These are phyloP conservation scores for Trypanosoma platydactyli DNA, from an alignment of 208 protist species.

Conservation along the genomic window DNA sequence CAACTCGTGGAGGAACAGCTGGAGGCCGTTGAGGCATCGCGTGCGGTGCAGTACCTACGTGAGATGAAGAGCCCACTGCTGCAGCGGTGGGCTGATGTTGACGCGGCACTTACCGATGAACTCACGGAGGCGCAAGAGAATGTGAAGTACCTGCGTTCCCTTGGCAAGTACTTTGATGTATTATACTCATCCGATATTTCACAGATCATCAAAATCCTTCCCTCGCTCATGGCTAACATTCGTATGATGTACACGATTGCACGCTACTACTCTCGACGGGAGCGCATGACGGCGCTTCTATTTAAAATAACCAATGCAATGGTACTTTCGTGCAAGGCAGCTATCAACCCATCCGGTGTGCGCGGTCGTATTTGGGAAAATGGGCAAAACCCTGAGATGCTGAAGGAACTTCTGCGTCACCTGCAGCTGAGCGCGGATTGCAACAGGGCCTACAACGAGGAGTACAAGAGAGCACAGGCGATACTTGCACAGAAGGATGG, in stretches of 20 bases:
- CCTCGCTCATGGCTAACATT: constrained; percentile 95
- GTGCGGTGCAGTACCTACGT: constrained; percentile 90
- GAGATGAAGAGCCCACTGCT: constrained; percentile 81
- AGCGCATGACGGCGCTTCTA: constrained; percentile 96
- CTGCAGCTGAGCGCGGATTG: constrained; percentile 90
- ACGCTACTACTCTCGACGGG: constrained; percentile 94
- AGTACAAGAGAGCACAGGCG: constrained; percentile 92
- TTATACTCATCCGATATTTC: constrained; percentile 92
- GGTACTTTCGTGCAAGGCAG: constrained; percentile 92
- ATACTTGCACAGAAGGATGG: constrained; percentile 76
- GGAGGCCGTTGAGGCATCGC: constrained; percentile 60
- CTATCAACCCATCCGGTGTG: constrained; percentile 89
- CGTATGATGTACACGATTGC: constrained; percentile 97
- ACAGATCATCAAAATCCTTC: constrained; percentile 94
- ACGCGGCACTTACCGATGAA: constrained; percentile 92
- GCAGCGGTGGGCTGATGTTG: constrained; percentile 87
- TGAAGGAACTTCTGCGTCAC: constrained; percentile 74
- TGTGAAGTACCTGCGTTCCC: constrained; percentile 96
- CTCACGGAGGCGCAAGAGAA: constrained; percentile 98
- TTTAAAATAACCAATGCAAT: constrained; percentile 98
- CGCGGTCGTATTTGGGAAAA: constrained; percentile 92
- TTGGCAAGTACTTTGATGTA: constrained; percentile 97
- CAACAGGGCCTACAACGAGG: constrained; percentile 92
- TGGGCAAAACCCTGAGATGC: constrained; percentile 67
- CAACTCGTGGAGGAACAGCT: constrained; percentile 92